Percentiles rank a stretch among this genome's conserved stretches.
These are phyloP conservation scores for Groenewaldozyma salmanticensis DNA, from an alignment of 805 yeast species.

Conservation along the genomic window DNA sequence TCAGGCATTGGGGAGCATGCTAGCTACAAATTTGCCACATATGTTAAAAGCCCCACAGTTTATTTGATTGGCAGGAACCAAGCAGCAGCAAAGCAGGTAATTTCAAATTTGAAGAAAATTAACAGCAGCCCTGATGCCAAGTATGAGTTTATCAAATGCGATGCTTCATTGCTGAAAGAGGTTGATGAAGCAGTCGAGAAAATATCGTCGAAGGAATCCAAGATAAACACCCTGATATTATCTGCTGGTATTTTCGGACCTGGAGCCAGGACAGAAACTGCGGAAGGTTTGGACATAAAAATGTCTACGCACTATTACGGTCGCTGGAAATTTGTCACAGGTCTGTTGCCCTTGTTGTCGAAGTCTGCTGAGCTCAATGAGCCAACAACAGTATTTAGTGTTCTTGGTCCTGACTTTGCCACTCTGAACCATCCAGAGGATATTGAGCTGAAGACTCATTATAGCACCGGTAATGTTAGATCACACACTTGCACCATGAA, in stretches of 20 bases:
- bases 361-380: conserved; percentile 14
- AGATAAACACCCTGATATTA: conserved; percentile 16
- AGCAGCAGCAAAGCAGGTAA: conserved; percentile 15
- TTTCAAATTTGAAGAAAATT: conserved; percentile 15
- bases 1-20: conserved; percentile 23
- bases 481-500: conserved; percentile 14
- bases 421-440: conserved; percentile 16
- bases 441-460: conserved; percentile 18
- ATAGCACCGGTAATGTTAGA: conserved; percentile 8
- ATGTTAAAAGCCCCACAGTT: conserved; percentile 18
- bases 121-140: conserved; percentile 11
- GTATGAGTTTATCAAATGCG: conserved; percentile 16
- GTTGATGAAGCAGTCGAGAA: conserved; percentile 12
- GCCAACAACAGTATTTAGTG: conserved; percentile 20
- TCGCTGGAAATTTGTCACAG: conserved; percentile 18
- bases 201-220: conserved; percentile 10
- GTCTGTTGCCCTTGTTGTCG: conserved; percentile 19
- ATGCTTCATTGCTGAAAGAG: conserved; percentile 16
- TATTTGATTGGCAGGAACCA: conserved; percentile 22
- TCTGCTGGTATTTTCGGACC: conserved; percentile 18
- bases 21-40: conserved; percentile 19
- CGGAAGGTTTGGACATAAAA: conserved; percentile 22
- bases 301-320: conserved; percentile 23
- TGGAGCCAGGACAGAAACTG: conserved; percentile 28
- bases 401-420: conserved; percentile 19